A percentile compares a stretch with the other conserved stretches of the same genome.
Conservation (phyloP, 108 stramenopile species). For the Skeletonema tropicum region DNA sequence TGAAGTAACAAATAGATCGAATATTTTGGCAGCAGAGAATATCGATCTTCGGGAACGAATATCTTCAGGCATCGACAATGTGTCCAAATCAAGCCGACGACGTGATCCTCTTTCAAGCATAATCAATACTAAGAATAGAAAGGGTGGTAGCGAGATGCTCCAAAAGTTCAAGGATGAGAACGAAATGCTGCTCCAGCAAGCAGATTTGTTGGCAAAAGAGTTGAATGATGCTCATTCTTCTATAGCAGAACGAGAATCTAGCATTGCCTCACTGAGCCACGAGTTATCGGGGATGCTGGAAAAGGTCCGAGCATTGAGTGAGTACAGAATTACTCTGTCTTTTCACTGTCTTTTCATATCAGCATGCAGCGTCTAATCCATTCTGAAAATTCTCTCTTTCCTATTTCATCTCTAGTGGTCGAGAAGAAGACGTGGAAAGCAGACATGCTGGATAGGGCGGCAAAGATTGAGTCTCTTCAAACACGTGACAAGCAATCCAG, state of each 20-base stretch:
- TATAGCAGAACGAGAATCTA: slow-evolving; percentile 26
- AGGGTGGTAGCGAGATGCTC: neutral
- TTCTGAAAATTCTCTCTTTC: neutral
- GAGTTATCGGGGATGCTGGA: slow-evolving; percentile 24
- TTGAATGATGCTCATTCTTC: slow-evolving; percentile 26
- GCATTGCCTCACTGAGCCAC: slow-evolving; percentile 20
- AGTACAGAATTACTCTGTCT: neutral
- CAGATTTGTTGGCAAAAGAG: slow-evolving; percentile 36
- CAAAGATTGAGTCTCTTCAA: slow-evolving; percentile 24
- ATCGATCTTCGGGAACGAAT: slow-evolving; percentile 28
- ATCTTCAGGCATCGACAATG: slow-evolving; percentile 10
- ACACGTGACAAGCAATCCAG: slow-evolving; percentile 12
- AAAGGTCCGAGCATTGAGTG: slow-evolving; percentile 18
- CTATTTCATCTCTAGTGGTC: slow-evolving; percentile 10
- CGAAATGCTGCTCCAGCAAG: slow-evolving; percentile 27
- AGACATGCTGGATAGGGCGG: slow-evolving; percentile 15
- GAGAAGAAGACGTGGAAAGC: slow-evolving; percentile 33
- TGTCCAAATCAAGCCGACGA: slow-evolving; percentile 12
- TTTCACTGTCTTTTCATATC: too few species aligned
- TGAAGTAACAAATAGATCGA: slow-evolving; percentile 28
- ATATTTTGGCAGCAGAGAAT: slow-evolving; percentile 34
- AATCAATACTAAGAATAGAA: slow-evolving; percentile 7
- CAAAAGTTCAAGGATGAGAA: slow-evolving; percentile 39
- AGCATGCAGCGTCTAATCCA: neutral
- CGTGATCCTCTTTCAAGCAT: slow-evolving; percentile 20